Conservation (phyloP, 2,329 filamentous ascomycete species). For the Diaporthe sp. region DNA sequence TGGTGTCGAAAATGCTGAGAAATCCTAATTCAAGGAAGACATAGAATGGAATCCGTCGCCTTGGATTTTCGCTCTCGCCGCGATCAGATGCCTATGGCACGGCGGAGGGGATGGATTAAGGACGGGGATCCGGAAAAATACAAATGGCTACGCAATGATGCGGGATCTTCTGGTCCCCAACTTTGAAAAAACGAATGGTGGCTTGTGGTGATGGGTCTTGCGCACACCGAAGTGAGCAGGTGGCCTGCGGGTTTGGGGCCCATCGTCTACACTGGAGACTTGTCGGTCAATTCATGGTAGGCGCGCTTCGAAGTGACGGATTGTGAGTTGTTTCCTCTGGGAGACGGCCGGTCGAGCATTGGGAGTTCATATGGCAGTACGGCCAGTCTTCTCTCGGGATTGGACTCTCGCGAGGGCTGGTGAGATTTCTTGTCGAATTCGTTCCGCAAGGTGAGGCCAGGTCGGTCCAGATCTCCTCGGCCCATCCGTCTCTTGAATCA, state of each 20-base stretch:
- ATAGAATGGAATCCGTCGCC: constrained; percentile 8
- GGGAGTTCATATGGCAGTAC: constrained; percentile 11
- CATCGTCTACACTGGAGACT: constrained; percentile 23
- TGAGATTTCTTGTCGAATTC: not conserved
- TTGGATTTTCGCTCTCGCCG: not conserved
- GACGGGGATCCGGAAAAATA: constrained; percentile 16
- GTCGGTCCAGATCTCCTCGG: constrained; percentile 10
- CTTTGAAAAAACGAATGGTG: constrained; percentile 31
- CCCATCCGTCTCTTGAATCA: constrained; percentile 5
- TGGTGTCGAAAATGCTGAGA: constrained; percentile 26
- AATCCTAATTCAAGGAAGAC: constrained; percentile 14
- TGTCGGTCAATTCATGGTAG: constrained; percentile 17
- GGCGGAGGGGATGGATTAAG: not conserved
- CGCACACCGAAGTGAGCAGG: not conserved
- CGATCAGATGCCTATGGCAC: not conserved
- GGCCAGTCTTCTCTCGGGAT: constrained; percentile 15
- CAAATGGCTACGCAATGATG: constrained; percentile 35
- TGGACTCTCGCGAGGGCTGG: not conserved
- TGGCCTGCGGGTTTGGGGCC: constrained; percentile 2
- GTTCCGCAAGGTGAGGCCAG: not conserved
- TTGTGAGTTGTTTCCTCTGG: constrained; percentile 4
- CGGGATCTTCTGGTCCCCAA: constrained; percentile 3
- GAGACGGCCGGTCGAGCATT: not conserved
- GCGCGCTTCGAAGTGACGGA: not conserved
- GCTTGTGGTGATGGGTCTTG: constrained; percentile 26